Conservation (phyloP, 1,284 basidiomycete species). For the Taiwanofungus camphoratus region DNA sequence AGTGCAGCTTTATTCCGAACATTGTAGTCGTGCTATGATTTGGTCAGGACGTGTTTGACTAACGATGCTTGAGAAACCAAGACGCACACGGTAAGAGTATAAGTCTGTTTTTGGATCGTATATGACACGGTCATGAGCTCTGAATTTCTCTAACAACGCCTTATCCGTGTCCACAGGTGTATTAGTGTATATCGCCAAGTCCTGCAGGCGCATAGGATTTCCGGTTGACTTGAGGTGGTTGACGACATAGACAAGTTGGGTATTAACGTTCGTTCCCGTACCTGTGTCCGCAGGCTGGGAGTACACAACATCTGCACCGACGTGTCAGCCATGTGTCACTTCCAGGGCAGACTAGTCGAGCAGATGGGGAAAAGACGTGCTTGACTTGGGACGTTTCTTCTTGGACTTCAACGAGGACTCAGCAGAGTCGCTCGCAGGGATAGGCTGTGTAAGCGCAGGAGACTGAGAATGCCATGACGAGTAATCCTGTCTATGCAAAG, state of each 20-base stretch:
- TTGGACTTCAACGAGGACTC: slow-evolving; percentile 38
- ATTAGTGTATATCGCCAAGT: slow-evolving; percentile 74
- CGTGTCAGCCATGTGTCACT: slow-evolving; percentile 20
- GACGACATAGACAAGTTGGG: slow-evolving; percentile 82
- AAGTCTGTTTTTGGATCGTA: slow-evolving; percentile 81
- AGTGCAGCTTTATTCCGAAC: slow-evolving; percentile 80
- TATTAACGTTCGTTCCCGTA: slow-evolving; percentile 76
- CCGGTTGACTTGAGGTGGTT: slow-evolving; percentile 74
- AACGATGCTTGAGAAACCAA: background rate
- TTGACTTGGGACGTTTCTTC: slow-evolving; percentile 61
- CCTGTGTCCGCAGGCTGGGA: slow-evolving; percentile 85
- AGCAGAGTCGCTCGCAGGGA: slow-evolving; percentile 15
- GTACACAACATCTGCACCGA: slow-evolving; percentile 57
- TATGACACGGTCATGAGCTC: slow-evolving; percentile 70
- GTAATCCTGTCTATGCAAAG: slow-evolving; percentile 57
- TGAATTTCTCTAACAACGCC: slow-evolving; percentile 75
- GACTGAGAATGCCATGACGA: slow-evolving; percentile 69
- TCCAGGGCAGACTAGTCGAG: slow-evolving; percentile 16
- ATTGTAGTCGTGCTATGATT: slow-evolving; percentile 73
- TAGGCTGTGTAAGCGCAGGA: slow-evolving; percentile 28
- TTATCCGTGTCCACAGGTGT: slow-evolving; percentile 70
- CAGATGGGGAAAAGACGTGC: slow-evolving; percentile 35
- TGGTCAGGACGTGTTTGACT: slow-evolving; percentile 3
- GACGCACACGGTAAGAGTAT: slow-evolving; percentile 72
- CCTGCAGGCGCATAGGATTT: slow-evolving; percentile 75